phyloP scores from a whole-genome alignment of 164 flowering plant genomes.

The Tinospora cordifolia region DNA sequence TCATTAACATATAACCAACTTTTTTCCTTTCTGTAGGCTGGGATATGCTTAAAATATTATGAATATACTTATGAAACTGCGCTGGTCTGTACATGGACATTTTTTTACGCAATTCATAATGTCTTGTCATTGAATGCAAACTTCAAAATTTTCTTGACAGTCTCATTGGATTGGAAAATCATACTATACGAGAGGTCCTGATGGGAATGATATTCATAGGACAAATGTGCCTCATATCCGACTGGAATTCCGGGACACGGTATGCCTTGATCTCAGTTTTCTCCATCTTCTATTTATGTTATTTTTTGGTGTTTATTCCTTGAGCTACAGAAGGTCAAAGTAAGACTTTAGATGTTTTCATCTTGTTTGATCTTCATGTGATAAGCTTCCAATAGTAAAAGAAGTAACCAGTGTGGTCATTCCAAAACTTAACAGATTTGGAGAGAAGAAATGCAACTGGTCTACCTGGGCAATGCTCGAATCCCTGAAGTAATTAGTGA shows the following conservation, averaged over 20 bases:
- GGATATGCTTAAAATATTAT: too few relatives aligned
- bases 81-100: too few relatives aligned
- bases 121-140: neutral
- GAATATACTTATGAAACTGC: too few relatives aligned
- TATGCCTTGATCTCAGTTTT: slow-evolving; percentile 21
- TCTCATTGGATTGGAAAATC: slow-evolving; percentile 89
- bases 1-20: too few relatives aligned
- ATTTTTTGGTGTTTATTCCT: neutral
- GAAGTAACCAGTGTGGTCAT: neutral
- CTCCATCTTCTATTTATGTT: neutral
- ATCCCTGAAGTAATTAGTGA: slow-evolving; percentile 42
- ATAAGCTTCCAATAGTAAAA: neutral
- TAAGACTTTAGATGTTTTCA: neutral
- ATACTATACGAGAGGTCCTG: slow-evolving; percentile 87
- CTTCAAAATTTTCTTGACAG: slow-evolving; percentile 26
- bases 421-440: slow-evolving; percentile 50
- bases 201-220: slow-evolving; percentile 88
- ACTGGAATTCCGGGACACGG: slow-evolving; percentile 81
- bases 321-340: neutral
- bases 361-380: neutral
- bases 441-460: slow-evolving; percentile 87
- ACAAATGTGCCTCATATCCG: slow-evolving; percentile 98
- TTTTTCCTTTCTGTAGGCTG: too few relatives aligned
- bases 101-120: neutral
- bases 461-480: slow-evolving; percentile 56